A percentile compares a stretch with the other conserved stretches of the same genome.
These are phyloP conservation scores for Botrytis pseudocinerea DNA, from an alignment of 2,329 filamentous ascomycete species.

Conservation along the genomic window DNA sequence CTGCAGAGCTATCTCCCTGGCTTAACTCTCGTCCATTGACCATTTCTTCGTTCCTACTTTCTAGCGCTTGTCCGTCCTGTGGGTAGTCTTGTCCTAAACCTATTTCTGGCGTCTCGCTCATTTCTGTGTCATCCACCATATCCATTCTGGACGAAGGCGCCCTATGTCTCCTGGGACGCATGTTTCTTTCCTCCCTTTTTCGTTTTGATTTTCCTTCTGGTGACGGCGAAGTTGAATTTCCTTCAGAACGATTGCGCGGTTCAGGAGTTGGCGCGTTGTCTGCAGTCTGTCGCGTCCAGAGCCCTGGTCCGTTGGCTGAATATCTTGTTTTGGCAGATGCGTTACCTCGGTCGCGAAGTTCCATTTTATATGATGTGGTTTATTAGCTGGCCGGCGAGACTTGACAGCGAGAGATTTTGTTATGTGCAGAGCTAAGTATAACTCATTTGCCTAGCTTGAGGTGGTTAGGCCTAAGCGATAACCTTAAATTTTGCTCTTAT, in stretches of 20 bases:
- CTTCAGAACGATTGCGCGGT: neutral
- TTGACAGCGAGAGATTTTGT: slow-evolving; percentile 16
- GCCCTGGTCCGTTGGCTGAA: slow-evolving; percentile 15
- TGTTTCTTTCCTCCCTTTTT: slow-evolving; percentile 5
- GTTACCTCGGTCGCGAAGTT: slow-evolving; percentile 17
- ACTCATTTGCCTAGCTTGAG: slow-evolving; percentile 7
- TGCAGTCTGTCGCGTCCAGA: slow-evolving; percentile 1
- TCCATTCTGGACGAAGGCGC: neutral
- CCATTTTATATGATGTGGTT: slow-evolving; percentile 11
- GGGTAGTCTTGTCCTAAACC: neutral
- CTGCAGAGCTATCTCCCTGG: neutral
- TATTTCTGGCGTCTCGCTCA: neutral
- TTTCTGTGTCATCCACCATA: neutral
- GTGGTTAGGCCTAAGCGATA: slow-evolving; percentile 8
- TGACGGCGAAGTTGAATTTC: slow-evolving; percentile 2
- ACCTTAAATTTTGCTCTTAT: slow-evolving; percentile 18
- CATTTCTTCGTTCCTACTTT: neutral
- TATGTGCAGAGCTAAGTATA: slow-evolving; percentile 14
- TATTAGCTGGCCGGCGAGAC: neutral
- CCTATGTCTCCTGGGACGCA: slow-evolving; percentile 10
- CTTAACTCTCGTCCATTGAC: slow-evolving; percentile 13
- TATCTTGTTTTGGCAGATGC: slow-evolving; percentile 12
- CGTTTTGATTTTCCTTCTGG: slow-evolving; percentile 6
- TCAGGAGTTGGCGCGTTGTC: neutral
- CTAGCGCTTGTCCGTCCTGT: neutral